A percentile compares a stretch with the other conserved stretches of the same genome.
These are phyloP conservation scores for Acanthamoeba polyphaga DNA, from an alignment of 208 protist genomes.

Conservation along the genomic window DNA sequence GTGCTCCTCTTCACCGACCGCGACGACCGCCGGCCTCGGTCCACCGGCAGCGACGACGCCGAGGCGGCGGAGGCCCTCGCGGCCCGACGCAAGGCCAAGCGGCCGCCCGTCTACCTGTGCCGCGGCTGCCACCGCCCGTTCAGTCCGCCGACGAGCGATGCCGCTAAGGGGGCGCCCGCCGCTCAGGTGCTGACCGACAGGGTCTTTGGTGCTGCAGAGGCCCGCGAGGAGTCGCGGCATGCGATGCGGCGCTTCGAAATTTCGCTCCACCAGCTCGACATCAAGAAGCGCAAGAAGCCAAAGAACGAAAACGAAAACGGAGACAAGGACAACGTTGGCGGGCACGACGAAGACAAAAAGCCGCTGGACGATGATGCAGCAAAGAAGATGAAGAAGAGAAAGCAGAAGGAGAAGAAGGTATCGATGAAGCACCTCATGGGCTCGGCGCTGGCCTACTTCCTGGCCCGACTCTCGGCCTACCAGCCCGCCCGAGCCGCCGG, in stretches of 20 bases:
- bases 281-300: background rate
- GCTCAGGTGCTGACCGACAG: too few relatives aligned
- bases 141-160: background rate
- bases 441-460: constrained; percentile 31
- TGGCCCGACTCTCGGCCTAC: background rate
- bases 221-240: too few relatives aligned
- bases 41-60: too few relatives aligned
- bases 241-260: background rate
- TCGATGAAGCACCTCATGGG: background rate
- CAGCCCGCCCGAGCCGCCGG: background rate
- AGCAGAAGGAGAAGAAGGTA: background rate
- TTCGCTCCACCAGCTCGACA: background rate
- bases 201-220: too few relatives aligned
- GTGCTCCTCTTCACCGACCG: background rate
- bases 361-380: background rate
- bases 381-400: background rate
- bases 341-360: background rate
- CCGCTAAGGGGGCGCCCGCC: background rate
- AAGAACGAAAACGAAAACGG: too few relatives aligned
- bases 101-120: background rate
- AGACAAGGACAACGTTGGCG: too few relatives aligned
- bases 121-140: background rate
- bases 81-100: background rate
- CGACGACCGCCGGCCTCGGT: background rate
- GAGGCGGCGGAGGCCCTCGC: background rate